phyloP scores from a whole-genome alignment of 2,329 filamentous ascomycete species.

The Teratosphaeria destructans region DNA sequence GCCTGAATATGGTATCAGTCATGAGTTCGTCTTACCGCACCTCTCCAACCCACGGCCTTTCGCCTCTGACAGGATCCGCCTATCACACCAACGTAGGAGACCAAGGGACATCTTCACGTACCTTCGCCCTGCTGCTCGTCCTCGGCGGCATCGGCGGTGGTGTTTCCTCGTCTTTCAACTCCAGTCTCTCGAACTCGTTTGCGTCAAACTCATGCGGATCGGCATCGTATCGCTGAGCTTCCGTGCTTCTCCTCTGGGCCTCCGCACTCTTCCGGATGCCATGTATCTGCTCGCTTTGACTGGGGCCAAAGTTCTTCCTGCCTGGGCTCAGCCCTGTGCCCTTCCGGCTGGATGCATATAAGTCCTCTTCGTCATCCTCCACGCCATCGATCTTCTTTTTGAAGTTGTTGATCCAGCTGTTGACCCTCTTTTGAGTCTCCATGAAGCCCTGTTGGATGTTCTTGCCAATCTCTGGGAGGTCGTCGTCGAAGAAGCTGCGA shows the following conservation, averaged over 20 bases:
- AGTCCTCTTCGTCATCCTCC: slow-evolving; percentile 58
- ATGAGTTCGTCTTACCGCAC: no score
- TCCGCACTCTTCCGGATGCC: slow-evolving; percentile 25
- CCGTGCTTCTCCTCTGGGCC: slow-evolving; percentile 54
- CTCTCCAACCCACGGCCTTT: no score
- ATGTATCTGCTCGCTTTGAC: slow-evolving; percentile 29
- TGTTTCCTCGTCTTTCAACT: slow-evolving; percentile 51
- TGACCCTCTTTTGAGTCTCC: slow-evolving; percentile 88
- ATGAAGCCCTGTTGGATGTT: slow-evolving; percentile 90
- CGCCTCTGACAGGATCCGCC: background rate
- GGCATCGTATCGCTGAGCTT: slow-evolving; percentile 87
- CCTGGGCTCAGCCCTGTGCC: slow-evolving; percentile 21
- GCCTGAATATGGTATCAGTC: slow-evolving; percentile 26
- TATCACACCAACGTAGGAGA: background rate
- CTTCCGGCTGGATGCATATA: slow-evolving; percentile 30
- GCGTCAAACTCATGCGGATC: slow-evolving; percentile 84
- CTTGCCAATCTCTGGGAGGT: slow-evolving; percentile 83
- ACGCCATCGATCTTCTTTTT: slow-evolving; percentile 92
- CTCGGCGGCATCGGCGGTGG: slow-evolving; percentile 38
- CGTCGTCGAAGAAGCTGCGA: slow-evolving; percentile 90
- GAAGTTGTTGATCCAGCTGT: slow-evolving; percentile 80
- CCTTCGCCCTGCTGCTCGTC: slow-evolving; percentile 51
- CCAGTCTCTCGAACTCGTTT: slow-evolving; percentile 61
- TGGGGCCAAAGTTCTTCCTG: slow-evolving; percentile 27
- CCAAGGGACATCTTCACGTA: background rate